Percentiles rank a stretch among this genome's conserved stretches.
Evolutionary conservation across 331 rosid genomes (phyloP).

Genomic region (Rosa hybrid): DNA sequence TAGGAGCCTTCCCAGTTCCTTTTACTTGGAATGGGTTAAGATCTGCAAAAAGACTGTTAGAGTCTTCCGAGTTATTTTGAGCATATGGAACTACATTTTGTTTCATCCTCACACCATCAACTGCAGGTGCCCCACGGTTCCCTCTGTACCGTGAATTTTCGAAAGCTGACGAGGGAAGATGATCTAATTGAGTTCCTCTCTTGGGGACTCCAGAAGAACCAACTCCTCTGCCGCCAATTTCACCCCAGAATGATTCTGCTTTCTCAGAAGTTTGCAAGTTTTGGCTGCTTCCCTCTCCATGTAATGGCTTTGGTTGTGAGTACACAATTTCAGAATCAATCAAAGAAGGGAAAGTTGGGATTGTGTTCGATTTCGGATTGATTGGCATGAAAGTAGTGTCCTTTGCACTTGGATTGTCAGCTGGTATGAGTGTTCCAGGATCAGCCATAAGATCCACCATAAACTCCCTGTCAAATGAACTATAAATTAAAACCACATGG

Average conservation of each 20-base stretch:
- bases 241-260: slow-evolving; percentile 47
- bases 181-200: slow-evolving; percentile 42
- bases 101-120: slow-evolving; percentile 74
- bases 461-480: slow-evolving; percentile 79
- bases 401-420: slow-evolving; percentile 64
- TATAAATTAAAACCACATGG: slow-evolving; percentile 27
- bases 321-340: slow-evolving; percentile 52
- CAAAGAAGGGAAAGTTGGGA: slow-evolving; percentile 47
- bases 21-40: slow-evolving; percentile 89
- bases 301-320: slow-evolving; percentile 48
- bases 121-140: slow-evolving; percentile 62
- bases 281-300: slow-evolving; percentile 82
- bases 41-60: slow-evolving; percentile 80
- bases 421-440: slow-evolving; percentile 96
- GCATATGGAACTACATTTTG: slow-evolving; percentile 78
- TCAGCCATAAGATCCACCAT: slow-evolving; percentile 99
- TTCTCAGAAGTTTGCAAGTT: slow-evolving; percentile 53
- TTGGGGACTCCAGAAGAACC: slow-evolving; percentile 52
- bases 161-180: slow-evolving; percentile 47
- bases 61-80: slow-evolving; percentile 63
- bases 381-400: slow-evolving; percentile 54
- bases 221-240: slow-evolving; percentile 42
- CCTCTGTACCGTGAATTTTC: slow-evolving; percentile 68
- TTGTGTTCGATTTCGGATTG: slow-evolving; percentile 51
- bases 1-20: slow-evolving; percentile 74